A percentile compares a stretch with the other conserved stretches of the same genome.
These are phyloP conservation scores for Lithospermum erythrorhizon DNA, from an alignment of 257 asterid genomes.

Conservation along the genomic window DNA sequence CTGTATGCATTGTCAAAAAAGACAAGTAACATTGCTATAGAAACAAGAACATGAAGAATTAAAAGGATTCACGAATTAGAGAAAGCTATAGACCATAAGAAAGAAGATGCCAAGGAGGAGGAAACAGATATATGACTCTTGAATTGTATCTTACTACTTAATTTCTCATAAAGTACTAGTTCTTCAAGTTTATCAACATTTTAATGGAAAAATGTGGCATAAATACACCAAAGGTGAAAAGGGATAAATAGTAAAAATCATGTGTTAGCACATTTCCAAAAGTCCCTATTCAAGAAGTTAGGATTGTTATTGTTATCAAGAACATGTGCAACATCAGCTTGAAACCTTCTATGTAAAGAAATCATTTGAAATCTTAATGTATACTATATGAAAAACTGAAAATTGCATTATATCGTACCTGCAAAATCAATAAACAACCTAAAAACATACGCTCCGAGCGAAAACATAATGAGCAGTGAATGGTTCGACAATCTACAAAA, in stretches of 20 bases:
- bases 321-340: neutral
- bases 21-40: neutral
- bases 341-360: neutral
- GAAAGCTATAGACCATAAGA: neutral
- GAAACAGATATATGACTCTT: too few species aligned
- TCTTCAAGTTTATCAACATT: too few species aligned
- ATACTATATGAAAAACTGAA: neutral
- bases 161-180: too few species aligned
- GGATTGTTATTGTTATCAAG: neutral
- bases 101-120: neutral
- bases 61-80: neutral
- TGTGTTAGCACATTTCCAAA: too few species aligned
- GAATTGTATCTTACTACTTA: too few species aligned
- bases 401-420: constrained; percentile 14
- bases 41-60: neutral
- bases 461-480: constrained; percentile 38
- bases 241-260: too few species aligned
- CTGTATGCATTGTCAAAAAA: constrained; percentile 16
- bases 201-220: too few species aligned
- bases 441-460: constrained; percentile 37
- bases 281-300: too few species aligned
- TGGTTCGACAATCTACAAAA: constrained; percentile 28
- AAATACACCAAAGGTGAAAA: too few species aligned
- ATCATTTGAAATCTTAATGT: neutral
- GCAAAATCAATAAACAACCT: constrained; percentile 33